These are phyloP conservation scores for Eutrema heterophyllum DNA, from an alignment of 345 rosid genomes.

Conservation along the genomic window DNA sequence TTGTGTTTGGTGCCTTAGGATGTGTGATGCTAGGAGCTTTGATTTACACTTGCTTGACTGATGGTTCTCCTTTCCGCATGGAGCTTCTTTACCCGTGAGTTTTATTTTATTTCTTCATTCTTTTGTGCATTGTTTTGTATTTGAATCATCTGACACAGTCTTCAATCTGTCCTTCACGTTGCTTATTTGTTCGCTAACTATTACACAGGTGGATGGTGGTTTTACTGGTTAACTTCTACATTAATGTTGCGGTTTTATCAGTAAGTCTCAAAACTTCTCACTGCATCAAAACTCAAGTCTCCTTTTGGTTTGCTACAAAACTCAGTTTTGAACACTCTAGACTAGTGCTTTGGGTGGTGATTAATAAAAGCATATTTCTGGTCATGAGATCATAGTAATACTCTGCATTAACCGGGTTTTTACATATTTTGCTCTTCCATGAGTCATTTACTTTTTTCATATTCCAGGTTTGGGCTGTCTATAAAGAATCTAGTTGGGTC, in stretches of 20 bases:
- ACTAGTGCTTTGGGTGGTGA: not conserved
- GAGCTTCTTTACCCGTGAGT: slow-evolving; percentile 85
- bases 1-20: slow-evolving; percentile 58
- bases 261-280: slow-evolving; percentile 41
- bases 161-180: not conserved
- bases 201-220: slow-evolving; percentile 73
- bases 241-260: slow-evolving; percentile 52
- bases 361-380: not conserved
- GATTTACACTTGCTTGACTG: slow-evolving; percentile 55
- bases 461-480: slow-evolving; percentile 71
- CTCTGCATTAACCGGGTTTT: not conserved
- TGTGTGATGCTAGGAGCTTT: slow-evolving; percentile 69
- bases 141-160: not conserved
- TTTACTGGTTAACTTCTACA: slow-evolving; percentile 68
- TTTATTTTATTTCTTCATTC: not conserved
- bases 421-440: not conserved
- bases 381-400: not conserved
- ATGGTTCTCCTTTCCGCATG: slow-evolving; percentile 83
- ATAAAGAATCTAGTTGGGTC: slow-evolving; percentile 78
- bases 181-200: not conserved
- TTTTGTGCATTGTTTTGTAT: not conserved
- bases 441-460: not conserved
- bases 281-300: not conserved
- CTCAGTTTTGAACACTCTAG: not conserved
- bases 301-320: not conserved